Evolutionary conservation across 192 early-diverging fungal genomes (phyloP), one percentile per base, ranked within the genome.

Genomic region (Coemansia sp.): DNA sequence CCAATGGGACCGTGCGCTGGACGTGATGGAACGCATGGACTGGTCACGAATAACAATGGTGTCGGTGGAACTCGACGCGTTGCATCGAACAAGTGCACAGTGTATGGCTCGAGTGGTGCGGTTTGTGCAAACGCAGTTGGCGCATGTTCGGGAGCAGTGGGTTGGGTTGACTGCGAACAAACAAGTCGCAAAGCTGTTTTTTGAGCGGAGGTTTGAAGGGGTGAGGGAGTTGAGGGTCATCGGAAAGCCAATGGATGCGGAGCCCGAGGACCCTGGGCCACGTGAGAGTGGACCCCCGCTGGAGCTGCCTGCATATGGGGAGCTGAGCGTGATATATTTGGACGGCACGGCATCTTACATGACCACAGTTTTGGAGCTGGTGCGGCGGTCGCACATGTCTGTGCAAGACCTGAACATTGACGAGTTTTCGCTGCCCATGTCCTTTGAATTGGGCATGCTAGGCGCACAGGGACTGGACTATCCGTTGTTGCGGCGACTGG

Each of bases 1-100:
- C 10, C 66, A 68, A 37, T 74, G 72, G 72, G 4, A 57, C 10
- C 19, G 10, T 1, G 65, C 50, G 5, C 32, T 73, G 15, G 25
- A 49, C 14, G 15, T 32, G 2, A 11, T 68, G 29, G 35, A 35
- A 0, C 9, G 1, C 0, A 37, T 74, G 66, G 57, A 50, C 15
- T 74, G 72, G 72, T 37, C 27, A 17, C 52, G 61, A n/a, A 24
- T 74, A n/a, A 35, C 23, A 0, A 74, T 74, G 72, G 39, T 69
- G 11, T 74, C 72, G 17, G 50, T 74, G 15, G 72, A 74, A 29
- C 39, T 74, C 2, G 60, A 53, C 32, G 43, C 59, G 10, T 24
- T 63, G 2, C 21, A 23, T 35, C 9, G 64, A 3, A 0, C 4
- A 9, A 21, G 27, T 1, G 23, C 15, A 14, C 24, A 1, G 17